phyloP scores from a whole-genome alignment of 495 filamentous ascomycete genomes.

The Cladorrhinum samala region DNA sequence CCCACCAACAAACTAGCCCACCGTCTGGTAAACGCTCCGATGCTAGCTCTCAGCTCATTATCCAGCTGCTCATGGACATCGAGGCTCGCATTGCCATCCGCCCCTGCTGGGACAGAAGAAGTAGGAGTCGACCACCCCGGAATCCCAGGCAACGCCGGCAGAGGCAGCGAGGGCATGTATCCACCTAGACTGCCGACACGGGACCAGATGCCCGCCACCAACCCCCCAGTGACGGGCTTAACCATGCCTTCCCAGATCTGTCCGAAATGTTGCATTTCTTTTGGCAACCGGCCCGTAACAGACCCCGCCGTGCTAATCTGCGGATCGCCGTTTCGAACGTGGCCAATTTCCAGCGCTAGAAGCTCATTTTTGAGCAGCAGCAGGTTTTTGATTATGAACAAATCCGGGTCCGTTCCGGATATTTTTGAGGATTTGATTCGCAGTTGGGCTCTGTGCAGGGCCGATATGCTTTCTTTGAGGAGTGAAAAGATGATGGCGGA shows the following conservation, averaged over 20 bases:
- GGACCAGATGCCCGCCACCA: conserved; percentile 19
- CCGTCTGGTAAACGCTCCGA: conserved; percentile 70
- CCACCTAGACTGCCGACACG: conserved; percentile 29
- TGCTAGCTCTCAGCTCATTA: conserved; percentile 65
- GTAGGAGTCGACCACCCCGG: conserved; percentile 14
- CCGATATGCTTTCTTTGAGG: conserved; percentile 39
- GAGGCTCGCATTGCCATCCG: conserved; percentile 1
- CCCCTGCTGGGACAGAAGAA: conserved; percentile 10
- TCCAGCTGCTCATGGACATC: conserved; percentile 76
- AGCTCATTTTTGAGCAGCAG: conserved; percentile 88
- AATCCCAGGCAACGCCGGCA: conserved; percentile 32
- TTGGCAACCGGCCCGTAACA: background rate
- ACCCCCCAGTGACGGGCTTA: background rate
- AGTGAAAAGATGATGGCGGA: conserved; percentile 44
- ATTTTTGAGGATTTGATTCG: conserved; percentile 33
- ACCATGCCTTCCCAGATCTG: conserved; percentile 69
- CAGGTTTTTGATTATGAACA: conserved; percentile 88
- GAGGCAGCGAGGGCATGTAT: conserved; percentile 22
- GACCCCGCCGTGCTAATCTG: background rate
- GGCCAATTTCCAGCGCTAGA: conserved; percentile 87
- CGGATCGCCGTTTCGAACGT: conserved; percentile 62
- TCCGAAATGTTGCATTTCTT: conserved; percentile 57
- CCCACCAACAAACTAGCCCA: conserved; percentile 44
- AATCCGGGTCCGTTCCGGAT: conserved; percentile 55
- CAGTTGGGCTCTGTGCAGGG: conserved; percentile 48